These are phyloP conservation scores for Stemphylium beticola DNA, from an alignment of 2,329 filamentous ascomycete genomes.

Conservation along the genomic window DNA sequence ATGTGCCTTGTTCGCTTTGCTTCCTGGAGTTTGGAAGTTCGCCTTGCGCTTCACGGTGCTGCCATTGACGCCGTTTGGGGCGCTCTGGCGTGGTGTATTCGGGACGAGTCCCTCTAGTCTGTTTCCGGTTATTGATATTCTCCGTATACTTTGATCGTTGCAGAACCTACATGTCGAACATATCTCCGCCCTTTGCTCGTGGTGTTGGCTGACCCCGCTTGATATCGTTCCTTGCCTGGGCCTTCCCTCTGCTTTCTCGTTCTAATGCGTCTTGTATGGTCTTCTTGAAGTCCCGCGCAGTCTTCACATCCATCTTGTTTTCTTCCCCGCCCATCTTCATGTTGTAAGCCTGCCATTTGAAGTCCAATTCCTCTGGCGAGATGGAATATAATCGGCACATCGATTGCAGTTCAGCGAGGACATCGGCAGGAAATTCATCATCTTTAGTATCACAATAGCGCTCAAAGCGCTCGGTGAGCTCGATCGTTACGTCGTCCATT, in stretches of 20 bases:
- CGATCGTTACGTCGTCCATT: constrained; percentile 59
- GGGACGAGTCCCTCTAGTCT: constrained; percentile 58
- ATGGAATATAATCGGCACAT: constrained; percentile 85
- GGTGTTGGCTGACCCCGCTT: constrained; percentile 69
- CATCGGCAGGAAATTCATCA: constrained; percentile 71
- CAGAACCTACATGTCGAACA: constrained; percentile 75
- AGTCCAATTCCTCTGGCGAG: constrained; percentile 84
- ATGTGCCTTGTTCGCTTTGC: constrained; percentile 51
- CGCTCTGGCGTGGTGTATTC: constrained; percentile 51
- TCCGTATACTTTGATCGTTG: neutral
- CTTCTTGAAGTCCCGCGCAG: constrained; percentile 80
- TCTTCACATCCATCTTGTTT: constrained; percentile 72
- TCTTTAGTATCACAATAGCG: constrained; percentile 61
- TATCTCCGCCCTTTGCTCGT: constrained; percentile 64
- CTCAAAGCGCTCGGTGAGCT: constrained; percentile 67
- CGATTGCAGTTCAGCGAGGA: constrained; percentile 80
- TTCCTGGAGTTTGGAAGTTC: constrained; percentile 57
- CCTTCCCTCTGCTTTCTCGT: constrained; percentile 72
- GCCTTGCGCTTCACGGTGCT: constrained; percentile 61
- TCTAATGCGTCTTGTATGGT: constrained; percentile 85
- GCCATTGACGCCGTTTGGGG: constrained; percentile 50
- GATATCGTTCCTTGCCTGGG: constrained; percentile 64
- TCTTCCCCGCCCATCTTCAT: constrained; percentile 90
- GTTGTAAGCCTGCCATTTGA: constrained; percentile 99
- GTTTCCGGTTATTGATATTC: constrained; percentile 12